Percentiles rank a stretch among this genome's conserved stretches.
phyloP scores from a whole-genome alignment of 306 rosid genomes.

The Medicago ruthenica region DNA sequence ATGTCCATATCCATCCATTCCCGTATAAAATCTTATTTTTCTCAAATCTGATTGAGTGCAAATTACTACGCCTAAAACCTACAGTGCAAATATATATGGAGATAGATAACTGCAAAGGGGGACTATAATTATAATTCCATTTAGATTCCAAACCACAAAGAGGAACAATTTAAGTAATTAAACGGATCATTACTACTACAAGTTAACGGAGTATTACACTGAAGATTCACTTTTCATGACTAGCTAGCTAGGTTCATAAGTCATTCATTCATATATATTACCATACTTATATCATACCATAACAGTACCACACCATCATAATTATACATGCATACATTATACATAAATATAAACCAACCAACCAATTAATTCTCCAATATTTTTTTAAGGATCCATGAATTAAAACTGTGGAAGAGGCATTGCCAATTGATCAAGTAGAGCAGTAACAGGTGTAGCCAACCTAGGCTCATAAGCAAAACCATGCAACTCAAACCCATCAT shows the following conservation, averaged over 20 bases:
- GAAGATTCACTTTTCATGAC: background rate
- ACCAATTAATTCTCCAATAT: background rate
- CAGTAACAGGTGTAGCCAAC: slow-evolving; percentile 82
- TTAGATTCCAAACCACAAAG: background rate
- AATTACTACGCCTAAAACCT: too few relatives aligned
- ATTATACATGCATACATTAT: background rate
- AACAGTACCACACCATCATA: too few relatives aligned
- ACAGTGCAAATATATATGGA: too few relatives aligned
- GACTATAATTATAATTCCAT: background rate
- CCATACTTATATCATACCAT: background rate
- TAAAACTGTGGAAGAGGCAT: slow-evolving; percentile 59
- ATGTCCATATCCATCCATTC: too few relatives aligned
- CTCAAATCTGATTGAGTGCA: too few relatives aligned
- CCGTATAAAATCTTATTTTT: too few relatives aligned
- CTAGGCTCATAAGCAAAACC: slow-evolving; percentile 89
- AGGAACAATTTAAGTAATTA: background rate
- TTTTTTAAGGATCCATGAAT: background rate
- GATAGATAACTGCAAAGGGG: background rate
- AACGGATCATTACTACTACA: background rate
- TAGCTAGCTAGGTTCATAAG: background rate
- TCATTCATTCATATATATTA: background rate
- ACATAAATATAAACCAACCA: background rate
- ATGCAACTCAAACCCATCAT: slow-evolving; percentile 58
- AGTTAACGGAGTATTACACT: background rate
- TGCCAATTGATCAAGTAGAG: slow-evolving; percentile 75